phyloP scores from a whole-genome alignment of 805 yeast genomes.

The Wickerhamomyces mucosus region DNA sequence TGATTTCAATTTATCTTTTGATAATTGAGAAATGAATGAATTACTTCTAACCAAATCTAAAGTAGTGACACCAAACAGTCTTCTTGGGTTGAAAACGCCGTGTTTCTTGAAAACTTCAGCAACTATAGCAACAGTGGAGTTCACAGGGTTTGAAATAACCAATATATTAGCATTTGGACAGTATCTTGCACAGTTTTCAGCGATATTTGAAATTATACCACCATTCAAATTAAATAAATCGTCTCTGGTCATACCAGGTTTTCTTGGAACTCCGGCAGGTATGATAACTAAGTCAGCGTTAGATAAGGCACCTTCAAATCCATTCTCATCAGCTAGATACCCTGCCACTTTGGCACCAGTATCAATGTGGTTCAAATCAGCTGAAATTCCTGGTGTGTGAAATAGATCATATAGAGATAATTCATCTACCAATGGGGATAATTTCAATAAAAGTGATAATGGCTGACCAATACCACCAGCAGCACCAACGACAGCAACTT shows the following conservation, averaged over 20 bases:
- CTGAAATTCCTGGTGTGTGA: slow-evolving; percentile 74
- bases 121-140: slow-evolving; percentile 78
- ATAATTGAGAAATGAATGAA: slow-evolving; percentile 30
- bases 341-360: slow-evolving; percentile 60
- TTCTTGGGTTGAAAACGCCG: slow-evolving; percentile 69
- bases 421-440: slow-evolving; percentile 62
- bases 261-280: slow-evolving; percentile 87
- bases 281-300: slow-evolving; percentile 82
- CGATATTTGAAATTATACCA: slow-evolving; percentile 69
- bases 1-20: slow-evolving; percentile 8
- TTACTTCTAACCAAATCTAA: slow-evolving; percentile 72
- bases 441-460: slow-evolving; percentile 53
- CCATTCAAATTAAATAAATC: slow-evolving; percentile 81
- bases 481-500: slow-evolving; percentile 76
- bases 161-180: slow-evolving; percentile 60
- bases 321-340: slow-evolving; percentile 57
- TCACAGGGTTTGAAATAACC: slow-evolving; percentile 75
- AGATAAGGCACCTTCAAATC: slow-evolving; percentile 57
- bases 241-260: slow-evolving; percentile 85
- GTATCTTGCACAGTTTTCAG: slow-evolving; percentile 55
- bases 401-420: slow-evolving; percentile 65
- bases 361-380: slow-evolving; percentile 73
- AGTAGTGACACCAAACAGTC: slow-evolving; percentile 77
- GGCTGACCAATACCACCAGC: slow-evolving; percentile 83
- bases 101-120: slow-evolving; percentile 66